Percentiles rank a stretch among this genome's conserved stretches.
phyloP scores from a whole-genome alignment of 2,329 filamentous ascomycete genomes.

The Whalleya microplaca region DNA sequence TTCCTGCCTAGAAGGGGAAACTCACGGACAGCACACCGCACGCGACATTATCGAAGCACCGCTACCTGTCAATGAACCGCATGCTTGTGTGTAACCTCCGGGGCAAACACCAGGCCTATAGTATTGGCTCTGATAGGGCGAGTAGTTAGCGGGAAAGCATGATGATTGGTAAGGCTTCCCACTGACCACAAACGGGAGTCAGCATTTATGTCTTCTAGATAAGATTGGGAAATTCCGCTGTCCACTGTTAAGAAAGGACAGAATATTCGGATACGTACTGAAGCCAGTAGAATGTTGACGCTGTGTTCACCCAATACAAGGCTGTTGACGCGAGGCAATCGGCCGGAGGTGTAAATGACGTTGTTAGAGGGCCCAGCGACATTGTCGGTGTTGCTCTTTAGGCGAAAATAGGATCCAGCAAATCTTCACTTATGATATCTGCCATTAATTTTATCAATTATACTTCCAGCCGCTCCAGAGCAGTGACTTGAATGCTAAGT shows the following conservation, averaged over 20 bases:
- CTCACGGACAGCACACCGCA: slow-evolving; percentile 25
- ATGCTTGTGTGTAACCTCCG: slow-evolving; percentile 17
- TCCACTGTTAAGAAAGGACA: not conserved
- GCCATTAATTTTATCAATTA: not conserved
- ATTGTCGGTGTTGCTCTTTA: slow-evolving; percentile 1
- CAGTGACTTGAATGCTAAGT: not conserved
- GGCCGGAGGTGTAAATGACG: slow-evolving; percentile 18
- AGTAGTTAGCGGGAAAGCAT: slow-evolving; percentile 23
- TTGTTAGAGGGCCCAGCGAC: slow-evolving; percentile 20
- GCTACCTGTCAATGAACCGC: slow-evolving; percentile 5
- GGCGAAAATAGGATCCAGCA: not conserved
- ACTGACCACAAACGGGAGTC: not conserved
- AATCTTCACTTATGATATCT: not conserved
- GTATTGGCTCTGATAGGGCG: slow-evolving; percentile 21
- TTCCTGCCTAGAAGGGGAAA: not conserved
- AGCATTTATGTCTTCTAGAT: not conserved
- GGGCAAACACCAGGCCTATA: slow-evolving; percentile 21
- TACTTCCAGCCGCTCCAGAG: not conserved
- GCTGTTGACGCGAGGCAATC: slow-evolving; percentile 17
- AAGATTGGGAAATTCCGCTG: no score
- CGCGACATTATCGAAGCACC: not conserved
- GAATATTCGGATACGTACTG: not conserved
- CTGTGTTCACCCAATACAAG: slow-evolving; percentile 21
- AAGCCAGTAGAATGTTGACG: slow-evolving; percentile 19
- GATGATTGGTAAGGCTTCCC: slow-evolving; percentile 9